A percentile compares a stretch with the other conserved stretches of the same genome.
These are phyloP conservation scores for Ceratobasidium sp. DNA, from an alignment of 1,284 basidiomycete species.

Conservation along the genomic window DNA sequence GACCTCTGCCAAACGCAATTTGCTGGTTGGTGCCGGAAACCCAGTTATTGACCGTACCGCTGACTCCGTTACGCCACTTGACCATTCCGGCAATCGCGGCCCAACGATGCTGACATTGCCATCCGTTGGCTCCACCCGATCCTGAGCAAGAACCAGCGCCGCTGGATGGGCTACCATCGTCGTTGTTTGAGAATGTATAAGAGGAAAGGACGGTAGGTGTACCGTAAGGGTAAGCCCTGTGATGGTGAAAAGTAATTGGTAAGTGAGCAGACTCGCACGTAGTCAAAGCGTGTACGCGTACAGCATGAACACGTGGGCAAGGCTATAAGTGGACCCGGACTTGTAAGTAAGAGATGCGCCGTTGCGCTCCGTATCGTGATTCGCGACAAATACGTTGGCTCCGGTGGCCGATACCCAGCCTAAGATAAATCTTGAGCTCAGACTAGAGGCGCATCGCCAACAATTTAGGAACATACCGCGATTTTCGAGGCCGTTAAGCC, in stretches of 20 bases:
- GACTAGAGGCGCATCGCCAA: background rate
- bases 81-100: constrained; percentile 71
- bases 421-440: constrained; percentile 51
- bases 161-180: constrained; percentile 70
- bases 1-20: constrained; percentile 74
- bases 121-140: constrained; percentile 67
- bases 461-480: background rate
- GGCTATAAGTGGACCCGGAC: constrained; percentile 73
- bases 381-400: constrained; percentile 76
- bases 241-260: background rate
- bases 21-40: constrained; percentile 67
- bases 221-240: constrained; percentile 71
- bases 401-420: constrained; percentile 69
- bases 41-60: constrained; percentile 65
- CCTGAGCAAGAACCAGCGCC: constrained; percentile 69
- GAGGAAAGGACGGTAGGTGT: constrained; percentile 74
- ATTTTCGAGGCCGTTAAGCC: constrained; percentile 54
- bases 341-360: constrained; percentile 69
- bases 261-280: background rate
- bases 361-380: constrained; percentile 78
- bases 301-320: constrained; percentile 74
- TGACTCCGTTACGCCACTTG: constrained; percentile 70
- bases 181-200: constrained; percentile 65
- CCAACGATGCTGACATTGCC: constrained; percentile 69
- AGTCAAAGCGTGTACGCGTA: constrained; percentile 47